Conservation (phyloP, 2,329 filamentous ascomycete genomes). For the Xylaria multiplex region DNA sequence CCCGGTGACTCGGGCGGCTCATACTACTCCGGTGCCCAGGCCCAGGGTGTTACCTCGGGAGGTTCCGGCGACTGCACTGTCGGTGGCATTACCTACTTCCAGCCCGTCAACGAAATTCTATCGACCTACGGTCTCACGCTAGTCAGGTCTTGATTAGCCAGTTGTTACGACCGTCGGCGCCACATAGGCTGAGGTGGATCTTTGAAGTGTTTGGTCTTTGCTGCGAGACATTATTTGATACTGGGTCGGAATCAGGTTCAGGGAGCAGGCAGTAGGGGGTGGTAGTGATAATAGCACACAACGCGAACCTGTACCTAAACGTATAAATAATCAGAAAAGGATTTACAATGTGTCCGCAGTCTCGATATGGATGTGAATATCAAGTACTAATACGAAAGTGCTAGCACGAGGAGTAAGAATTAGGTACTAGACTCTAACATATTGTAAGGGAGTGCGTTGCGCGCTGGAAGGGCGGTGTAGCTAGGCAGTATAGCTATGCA, state of each 20-base stretch:
- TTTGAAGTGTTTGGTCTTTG: slow-evolving; percentile 30
- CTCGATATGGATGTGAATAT: slow-evolving; percentile 16
- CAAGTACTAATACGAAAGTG: slow-evolving; percentile 4
- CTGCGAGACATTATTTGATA: slow-evolving; percentile 23
- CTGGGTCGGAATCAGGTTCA: slow-evolving; percentile 13
- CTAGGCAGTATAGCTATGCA: too few relatives aligned
- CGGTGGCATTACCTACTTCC: slow-evolving; percentile 54
- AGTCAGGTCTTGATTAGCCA: slow-evolving; percentile 39
- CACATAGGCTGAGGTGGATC: slow-evolving; percentile 32
- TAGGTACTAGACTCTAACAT: not conserved
- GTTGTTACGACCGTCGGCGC: slow-evolving; percentile 21
- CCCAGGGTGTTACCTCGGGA: slow-evolving; percentile 56
- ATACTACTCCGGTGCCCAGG: slow-evolving; percentile 54
- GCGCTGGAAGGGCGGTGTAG: not conserved
- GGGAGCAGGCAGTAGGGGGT: slow-evolving; percentile 4
- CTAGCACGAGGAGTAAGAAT: not conserved
- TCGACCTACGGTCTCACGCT: slow-evolving; percentile 52
- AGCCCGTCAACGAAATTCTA: slow-evolving; percentile 55
- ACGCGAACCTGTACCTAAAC: slow-evolving; percentile 20
- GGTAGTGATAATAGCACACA: slow-evolving; percentile 18
- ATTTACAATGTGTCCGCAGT: slow-evolving; percentile 1
- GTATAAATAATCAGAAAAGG: slow-evolving; percentile 11
- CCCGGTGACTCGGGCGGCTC: slow-evolving; percentile 55
- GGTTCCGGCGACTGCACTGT: slow-evolving; percentile 52
- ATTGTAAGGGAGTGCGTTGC: not conserved